These are phyloP conservation scores for Globisporangium okanoganense DNA, from an alignment of 352 stramenopile species.

Conservation along the genomic window DNA sequence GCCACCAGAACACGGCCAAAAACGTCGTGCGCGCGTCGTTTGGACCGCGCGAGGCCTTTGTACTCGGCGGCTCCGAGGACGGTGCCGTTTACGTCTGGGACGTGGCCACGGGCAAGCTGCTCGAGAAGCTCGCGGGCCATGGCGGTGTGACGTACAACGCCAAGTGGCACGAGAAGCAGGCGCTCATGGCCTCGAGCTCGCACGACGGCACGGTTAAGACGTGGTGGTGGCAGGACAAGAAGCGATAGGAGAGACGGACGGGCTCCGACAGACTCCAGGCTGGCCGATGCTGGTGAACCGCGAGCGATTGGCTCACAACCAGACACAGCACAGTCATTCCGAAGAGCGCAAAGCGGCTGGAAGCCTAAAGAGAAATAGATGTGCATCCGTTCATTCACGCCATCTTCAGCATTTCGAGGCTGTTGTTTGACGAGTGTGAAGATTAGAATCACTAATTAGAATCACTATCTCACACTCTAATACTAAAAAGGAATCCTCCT, in stretches of 20 bases:
- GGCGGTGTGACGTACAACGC: conserved; percentile 81
- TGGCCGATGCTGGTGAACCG: no score
- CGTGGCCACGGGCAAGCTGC: conserved; percentile 76
- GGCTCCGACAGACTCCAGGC: no score
- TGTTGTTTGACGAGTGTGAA: no score
- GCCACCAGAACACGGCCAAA: conserved; percentile 88
- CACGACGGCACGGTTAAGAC: conserved; percentile 89
- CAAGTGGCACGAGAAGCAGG: conserved; percentile 84
- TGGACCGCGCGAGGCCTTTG: conserved; percentile 79
- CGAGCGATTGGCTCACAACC: no score
- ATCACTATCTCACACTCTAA: no score
- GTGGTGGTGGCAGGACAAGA: conserved; percentile 85
- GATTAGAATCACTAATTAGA: no score
- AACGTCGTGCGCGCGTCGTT: conserved; percentile 86
- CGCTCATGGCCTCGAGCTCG: conserved; percentile 78
- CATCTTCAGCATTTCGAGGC: no score
- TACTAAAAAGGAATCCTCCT: no score
- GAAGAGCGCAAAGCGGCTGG: no score
- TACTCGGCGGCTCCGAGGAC: conserved; percentile 85
- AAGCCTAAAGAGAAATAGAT: no score
- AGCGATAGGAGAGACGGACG: conserved; percentile 21
- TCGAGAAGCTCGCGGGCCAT: conserved; percentile 78
- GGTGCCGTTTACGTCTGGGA: conserved; percentile 88
- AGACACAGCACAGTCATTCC: no score
- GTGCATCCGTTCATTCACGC: no score